Evolutionary conservation across 2,329 filamentous ascomycete genomes (phyloP), one percentile per base, ranked within the genome.

Genomic region (Aspergillus pseudotamarii): DNA sequence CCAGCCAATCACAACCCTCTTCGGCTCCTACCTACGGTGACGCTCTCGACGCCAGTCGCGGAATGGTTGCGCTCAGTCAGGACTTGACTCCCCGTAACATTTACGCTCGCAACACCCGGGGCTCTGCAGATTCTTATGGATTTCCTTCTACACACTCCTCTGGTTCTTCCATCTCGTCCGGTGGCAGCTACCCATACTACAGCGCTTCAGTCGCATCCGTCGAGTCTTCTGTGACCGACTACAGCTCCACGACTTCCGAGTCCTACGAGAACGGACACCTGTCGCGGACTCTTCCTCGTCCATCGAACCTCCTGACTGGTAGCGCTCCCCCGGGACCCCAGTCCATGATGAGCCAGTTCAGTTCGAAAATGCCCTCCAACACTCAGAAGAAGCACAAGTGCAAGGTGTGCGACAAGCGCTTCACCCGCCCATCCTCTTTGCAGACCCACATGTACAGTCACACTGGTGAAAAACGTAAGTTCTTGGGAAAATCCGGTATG

Each of bases 341-440:
- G 75, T 96, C 94, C 0, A 97, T 99, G 93, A 99, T 99, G 95
- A 89, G 93, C 58, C 94, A 96, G 73, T 98, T 98, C 82, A 97
- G 92, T 80, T 97, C 94, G 67, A 97, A 97, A 81, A 90, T 97
- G 58, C 94, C 93, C 0, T 94, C 92, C 21, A 97, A 93, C 81
- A 95, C 94, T 11, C 93, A 97, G 77, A 98, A 98, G 88, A 98
- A 98, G 85, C 95, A 98, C 83, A 97, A 97, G 84, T 98, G 94
- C 87, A 97, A 97, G 82, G 92, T 98, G 64, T 98, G 94, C 83
- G 94, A 97, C 80, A 97, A 98, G 86, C 89, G 94, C 50, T 98
- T 98, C 78, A 97, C 94, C 2, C 88, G 94, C 60, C 94, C 94
- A 1, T 97, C 93, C 75, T 97, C 94, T 16, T 80, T 98, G 45